phyloP scores from a whole-genome alignment of 345 rosid species.

The Odontarrhena argentea region DNA sequence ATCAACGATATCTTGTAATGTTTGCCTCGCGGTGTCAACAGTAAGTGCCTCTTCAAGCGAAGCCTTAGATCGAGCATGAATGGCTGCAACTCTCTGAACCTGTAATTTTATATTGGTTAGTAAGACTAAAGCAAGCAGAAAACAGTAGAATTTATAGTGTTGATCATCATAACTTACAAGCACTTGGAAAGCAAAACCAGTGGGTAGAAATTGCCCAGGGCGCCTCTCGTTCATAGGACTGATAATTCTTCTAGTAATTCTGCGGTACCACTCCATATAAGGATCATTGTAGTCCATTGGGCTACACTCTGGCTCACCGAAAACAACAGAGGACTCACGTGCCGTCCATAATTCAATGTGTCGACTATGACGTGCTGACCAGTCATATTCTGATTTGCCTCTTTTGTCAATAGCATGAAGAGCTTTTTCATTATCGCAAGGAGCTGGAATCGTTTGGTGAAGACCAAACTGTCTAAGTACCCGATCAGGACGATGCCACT shows the following conservation, averaged over 20 bases:
- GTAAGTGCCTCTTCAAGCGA: constrained; percentile 45
- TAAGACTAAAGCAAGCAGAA: background rate
- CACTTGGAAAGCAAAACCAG: constrained; percentile 48
- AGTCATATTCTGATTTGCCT: constrained; percentile 45
- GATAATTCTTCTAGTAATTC: constrained; percentile 44
- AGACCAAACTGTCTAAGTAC: constrained; percentile 47
- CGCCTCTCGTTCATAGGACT: constrained; percentile 50
- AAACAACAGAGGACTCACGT: constrained; percentile 41
- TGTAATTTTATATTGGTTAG: constrained; percentile 9
- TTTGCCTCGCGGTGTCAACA: constrained; percentile 41
- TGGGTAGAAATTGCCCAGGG: constrained; percentile 46
- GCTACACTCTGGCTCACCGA: constrained; percentile 36
- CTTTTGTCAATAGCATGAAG: constrained; percentile 48
- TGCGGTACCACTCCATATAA: constrained; percentile 47
- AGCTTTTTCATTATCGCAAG: constrained; percentile 44
- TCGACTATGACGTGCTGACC: constrained; percentile 46
- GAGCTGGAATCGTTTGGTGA: constrained; percentile 41
- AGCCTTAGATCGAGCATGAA: constrained; percentile 44
- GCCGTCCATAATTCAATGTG: constrained; percentile 44
- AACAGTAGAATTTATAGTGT: background rate
- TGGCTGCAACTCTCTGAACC: constrained; percentile 48
- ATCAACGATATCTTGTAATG: constrained; percentile 41
- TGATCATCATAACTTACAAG: constrained; percentile 36
- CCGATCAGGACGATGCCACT: constrained; percentile 49
- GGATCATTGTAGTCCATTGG: constrained; percentile 49